Evolutionary conservation across 164 flowering plant species (phyloP).

Genomic region (Nymphaea thermarum): DNA sequence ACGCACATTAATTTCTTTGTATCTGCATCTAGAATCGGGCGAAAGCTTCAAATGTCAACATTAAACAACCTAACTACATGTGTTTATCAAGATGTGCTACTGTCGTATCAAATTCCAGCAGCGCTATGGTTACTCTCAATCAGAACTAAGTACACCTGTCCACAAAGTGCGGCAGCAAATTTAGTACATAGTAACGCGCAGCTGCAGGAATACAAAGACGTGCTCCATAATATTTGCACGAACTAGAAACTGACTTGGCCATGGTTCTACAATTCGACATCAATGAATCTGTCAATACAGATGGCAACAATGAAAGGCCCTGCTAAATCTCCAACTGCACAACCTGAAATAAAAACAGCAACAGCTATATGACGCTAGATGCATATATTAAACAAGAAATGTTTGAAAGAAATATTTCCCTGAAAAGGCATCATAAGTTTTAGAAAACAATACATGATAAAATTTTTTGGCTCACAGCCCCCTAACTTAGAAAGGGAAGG

Average conservation of each 20-base stretch:
- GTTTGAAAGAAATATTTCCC: too few relatives aligned
- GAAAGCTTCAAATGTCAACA: too few relatives aligned
- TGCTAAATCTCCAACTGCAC: constrained; percentile 59
- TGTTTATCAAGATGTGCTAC: background rate
- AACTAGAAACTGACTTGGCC: background rate
- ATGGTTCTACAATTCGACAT: constrained; percentile 17
- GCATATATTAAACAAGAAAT: too few relatives aligned
- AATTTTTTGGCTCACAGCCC: too few relatives aligned
- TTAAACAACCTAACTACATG: too few relatives aligned
- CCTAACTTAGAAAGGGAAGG: too few relatives aligned
- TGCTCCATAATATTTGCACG: too few relatives aligned
- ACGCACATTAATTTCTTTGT: too few relatives aligned
- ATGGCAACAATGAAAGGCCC: constrained; percentile 42
- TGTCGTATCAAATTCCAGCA: background rate
- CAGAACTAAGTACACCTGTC: background rate
- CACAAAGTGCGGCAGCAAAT: background rate
- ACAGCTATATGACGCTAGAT: background rate
- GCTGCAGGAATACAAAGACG: background rate
- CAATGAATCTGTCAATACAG: constrained; percentile 25
- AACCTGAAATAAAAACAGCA: constrained; percentile 33
- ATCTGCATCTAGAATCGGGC: too few relatives aligned
- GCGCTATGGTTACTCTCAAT: background rate
- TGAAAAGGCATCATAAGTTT: too few relatives aligned
- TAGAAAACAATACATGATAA: too few relatives aligned
- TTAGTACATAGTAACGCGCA: background rate